Evolutionary conservation across 31 red algal species (phyloP).

Genomic region (Endocladia muricata): DNA sequence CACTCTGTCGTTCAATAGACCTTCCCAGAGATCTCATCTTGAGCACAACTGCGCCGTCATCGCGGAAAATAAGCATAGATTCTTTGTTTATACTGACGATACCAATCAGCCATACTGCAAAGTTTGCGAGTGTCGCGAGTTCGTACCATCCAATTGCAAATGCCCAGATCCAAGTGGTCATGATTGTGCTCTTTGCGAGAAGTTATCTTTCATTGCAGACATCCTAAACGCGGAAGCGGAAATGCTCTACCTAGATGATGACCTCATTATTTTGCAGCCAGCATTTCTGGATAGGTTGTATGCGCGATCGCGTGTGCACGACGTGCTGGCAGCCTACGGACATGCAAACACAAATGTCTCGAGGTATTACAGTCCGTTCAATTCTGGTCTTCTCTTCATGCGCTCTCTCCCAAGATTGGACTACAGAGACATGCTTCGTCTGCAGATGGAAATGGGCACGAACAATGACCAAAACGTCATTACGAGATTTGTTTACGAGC

Average conservation of each 20-base stretch:
- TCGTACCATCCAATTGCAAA: slow-evolving; percentile 10
- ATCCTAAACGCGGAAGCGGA: not conserved
- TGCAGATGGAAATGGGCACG: not conserved
- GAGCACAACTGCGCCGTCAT: slow-evolving; percentile 54
- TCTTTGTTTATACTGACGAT: slow-evolving; percentile 41
- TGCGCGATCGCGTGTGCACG: not conserved
- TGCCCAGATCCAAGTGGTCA: slow-evolving; percentile 9
- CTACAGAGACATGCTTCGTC: not conserved
- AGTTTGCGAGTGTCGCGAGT: slow-evolving; percentile 25
- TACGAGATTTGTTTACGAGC: not conserved
- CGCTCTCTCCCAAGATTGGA: not conserved
- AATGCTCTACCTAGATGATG: not conserved
- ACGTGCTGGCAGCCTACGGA: slow-evolving; percentile 8
- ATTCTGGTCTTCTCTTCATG: slow-evolving; percentile 6
- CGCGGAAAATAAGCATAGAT: slow-evolving; percentile 3
- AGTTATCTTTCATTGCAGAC: not conserved
- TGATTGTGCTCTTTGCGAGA: slow-evolving; percentile 34
- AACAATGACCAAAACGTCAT: slow-evolving; percentile 11
- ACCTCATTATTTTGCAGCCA: not conserved
- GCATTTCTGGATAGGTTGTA: not conserved
- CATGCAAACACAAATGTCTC: not conserved
- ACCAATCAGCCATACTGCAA: slow-evolving; percentile 17
- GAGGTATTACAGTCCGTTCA: not conserved
- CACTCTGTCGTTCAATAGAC: slow-evolving; percentile 33
- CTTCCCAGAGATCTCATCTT: not conserved